phyloP scores from a whole-genome alignment of 345 rosid genomes.

The Eucalyptus shirleyi region DNA sequence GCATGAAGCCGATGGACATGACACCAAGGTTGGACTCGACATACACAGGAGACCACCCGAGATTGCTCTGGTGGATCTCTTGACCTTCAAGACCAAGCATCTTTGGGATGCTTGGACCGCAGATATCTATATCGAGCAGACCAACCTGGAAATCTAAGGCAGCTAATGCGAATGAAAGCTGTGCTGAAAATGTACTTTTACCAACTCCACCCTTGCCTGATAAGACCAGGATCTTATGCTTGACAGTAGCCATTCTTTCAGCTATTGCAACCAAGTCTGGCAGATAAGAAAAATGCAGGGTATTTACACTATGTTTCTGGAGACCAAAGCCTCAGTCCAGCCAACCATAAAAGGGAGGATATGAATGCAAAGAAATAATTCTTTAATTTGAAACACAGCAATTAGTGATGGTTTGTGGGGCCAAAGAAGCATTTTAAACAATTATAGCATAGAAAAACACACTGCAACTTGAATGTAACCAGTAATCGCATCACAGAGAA shows the following conservation, averaged over 20 bases:
- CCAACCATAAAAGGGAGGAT: not conserved
- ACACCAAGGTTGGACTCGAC: conserved; percentile 95
- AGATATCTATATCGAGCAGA: conserved; percentile 78
- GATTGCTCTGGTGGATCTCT: conserved; percentile 94
- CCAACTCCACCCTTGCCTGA: conserved; percentile 99
- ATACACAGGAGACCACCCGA: conserved; percentile 97
- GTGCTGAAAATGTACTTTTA: conserved; percentile 94
- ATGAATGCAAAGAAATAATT: not conserved
- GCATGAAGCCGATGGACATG: conserved; percentile 98
- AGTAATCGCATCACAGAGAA: not conserved
- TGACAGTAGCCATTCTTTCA: conserved; percentile 92
- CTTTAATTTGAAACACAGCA: not conserved
- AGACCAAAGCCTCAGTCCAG: not conserved
- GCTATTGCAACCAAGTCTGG: conserved; percentile 86
- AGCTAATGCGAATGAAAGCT: conserved; percentile 79
- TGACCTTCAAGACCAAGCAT: conserved; percentile 95
- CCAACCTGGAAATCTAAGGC: conserved; percentile 88
- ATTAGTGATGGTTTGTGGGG: not conserved
- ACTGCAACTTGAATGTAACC: not conserved
- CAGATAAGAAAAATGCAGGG: not conserved
- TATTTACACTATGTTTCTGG: not conserved
- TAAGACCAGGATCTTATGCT: conserved; percentile 78
- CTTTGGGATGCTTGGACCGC: conserved; percentile 97
- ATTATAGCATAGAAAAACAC: not conserved
- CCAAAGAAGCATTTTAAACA: not conserved